A percentile compares a stretch with the other conserved stretches of the same genome.
phyloP scores from a whole-genome alignment of 805 yeast species.

The Suhomyces vadensis region DNA sequence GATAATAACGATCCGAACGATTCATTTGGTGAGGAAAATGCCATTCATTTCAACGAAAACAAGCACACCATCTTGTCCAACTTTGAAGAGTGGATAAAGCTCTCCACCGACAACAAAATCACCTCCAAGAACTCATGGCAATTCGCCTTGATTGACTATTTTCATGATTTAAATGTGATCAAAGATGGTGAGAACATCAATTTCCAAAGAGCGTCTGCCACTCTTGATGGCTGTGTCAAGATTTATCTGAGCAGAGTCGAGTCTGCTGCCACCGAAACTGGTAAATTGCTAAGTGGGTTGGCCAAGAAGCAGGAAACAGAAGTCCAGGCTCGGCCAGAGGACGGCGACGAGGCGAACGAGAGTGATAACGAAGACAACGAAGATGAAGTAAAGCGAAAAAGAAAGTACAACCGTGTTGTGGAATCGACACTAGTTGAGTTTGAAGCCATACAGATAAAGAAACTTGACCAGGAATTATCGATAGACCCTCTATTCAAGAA shows the following conservation, averaged over 20 bases:
- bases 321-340: conserved; percentile 1
- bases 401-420: conserved; percentile 33
- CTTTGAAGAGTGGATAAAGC: conserved; percentile 52
- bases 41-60: conserved; percentile 44
- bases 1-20: conserved; percentile 11
- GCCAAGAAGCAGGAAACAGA: conserved; percentile 18
- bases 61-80: conserved; percentile 43
- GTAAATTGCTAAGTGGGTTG: conserved; percentile 32
- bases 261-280: conserved; percentile 39
- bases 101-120: conserved; percentile 57
- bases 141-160: conserved; percentile 87
- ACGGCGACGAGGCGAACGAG: conserved; percentile 7
- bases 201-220: conserved; percentile 37
- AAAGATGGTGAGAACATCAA: conserved; percentile 62
- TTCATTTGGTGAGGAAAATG: conserved; percentile 30
- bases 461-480: conserved; percentile 61
- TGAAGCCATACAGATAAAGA: conserved; percentile 50
- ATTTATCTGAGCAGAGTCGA: conserved; percentile 38
- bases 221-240: conserved; percentile 40
- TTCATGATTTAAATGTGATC: conserved; percentile 75
- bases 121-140: conserved; percentile 87
- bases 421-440: conserved; percentile 53
- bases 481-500: conserved; percentile 77
- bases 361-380: conserved; percentile 20
- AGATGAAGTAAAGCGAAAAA: conserved; percentile 23